A percentile compares a stretch with the other conserved stretches of the same genome.
These are phyloP conservation scores for Macrophomina phaseolina DNA, from an alignment of 2,329 filamentous ascomycete genomes.

Conservation along the genomic window DNA sequence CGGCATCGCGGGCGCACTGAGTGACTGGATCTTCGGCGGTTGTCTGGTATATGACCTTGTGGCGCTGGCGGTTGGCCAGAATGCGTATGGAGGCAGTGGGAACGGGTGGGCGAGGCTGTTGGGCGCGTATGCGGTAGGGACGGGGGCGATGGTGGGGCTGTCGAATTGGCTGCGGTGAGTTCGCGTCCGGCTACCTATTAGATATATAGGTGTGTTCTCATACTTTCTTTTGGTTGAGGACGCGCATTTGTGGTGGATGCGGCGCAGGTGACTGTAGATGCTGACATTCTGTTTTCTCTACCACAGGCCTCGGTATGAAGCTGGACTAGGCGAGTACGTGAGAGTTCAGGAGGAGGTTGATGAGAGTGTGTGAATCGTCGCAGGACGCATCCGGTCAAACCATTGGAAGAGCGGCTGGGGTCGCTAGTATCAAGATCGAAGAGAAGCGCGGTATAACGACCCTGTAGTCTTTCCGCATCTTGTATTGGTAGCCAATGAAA, in stretches of 20 bases:
- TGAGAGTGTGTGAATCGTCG: conserved; percentile 1
- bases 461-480: too few relatives aligned
- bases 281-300: background rate
- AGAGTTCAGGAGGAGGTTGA: conserved; percentile 20
- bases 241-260: background rate
- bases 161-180: conserved; percentile 61
- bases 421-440: too few relatives aligned
- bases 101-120: conserved; percentile 58
- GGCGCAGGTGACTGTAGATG: background rate
- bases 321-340: conserved; percentile 13
- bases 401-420: too few relatives aligned
- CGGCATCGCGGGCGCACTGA: conserved; percentile 53
- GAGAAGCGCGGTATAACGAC: too few relatives aligned
- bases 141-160: conserved; percentile 59
- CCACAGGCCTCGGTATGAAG: conserved; percentile 16
- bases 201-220: conserved; percentile 26
- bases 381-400: too few relatives aligned
- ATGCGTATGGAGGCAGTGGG: conserved; percentile 35
- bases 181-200: too few relatives aligned
- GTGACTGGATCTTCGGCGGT: conserved; percentile 66
- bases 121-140: conserved; percentile 57
- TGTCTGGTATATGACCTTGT: conserved; percentile 65
- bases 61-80: conserved; percentile 61
- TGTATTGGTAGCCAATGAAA: too few relatives aligned
- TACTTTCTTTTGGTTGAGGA: background rate